Percentiles rank a stretch among this genome's conserved stretches.
These are phyloP conservation scores for Pythium brassicae DNA, from an alignment of 352 stramenopile genomes.

Conservation along the genomic window DNA sequence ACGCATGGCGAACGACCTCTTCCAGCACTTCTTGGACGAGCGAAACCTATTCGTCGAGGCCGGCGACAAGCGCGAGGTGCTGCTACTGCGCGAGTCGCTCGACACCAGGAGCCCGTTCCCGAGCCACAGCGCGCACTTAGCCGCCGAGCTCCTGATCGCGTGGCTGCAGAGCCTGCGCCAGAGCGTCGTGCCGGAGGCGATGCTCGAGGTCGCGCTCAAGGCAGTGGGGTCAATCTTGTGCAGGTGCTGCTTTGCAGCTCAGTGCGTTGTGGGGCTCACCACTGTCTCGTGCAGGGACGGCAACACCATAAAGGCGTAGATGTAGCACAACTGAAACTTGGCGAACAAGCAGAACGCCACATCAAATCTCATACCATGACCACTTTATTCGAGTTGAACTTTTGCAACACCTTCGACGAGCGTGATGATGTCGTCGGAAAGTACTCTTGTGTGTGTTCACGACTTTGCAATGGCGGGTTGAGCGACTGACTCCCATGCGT, in stretches of 20 bases:
- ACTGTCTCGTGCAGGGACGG: too few species aligned
- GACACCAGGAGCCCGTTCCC: conserved; percentile 90
- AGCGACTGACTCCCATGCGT: not conserved
- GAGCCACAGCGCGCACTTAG: conserved; percentile 82
- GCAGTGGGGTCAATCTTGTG: too few species aligned
- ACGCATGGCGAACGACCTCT: conserved; percentile 97
- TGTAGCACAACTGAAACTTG: too few species aligned
- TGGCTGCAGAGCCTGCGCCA: conserved; percentile 90
- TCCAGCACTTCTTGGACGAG: conserved; percentile 65
- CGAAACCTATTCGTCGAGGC: conserved; percentile 83
- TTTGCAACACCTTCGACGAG: not conserved
- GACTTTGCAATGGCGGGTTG: not conserved
- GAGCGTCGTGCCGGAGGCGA: conserved; percentile 84
- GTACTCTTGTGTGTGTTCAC: not conserved
- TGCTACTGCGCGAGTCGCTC: conserved; percentile 85
- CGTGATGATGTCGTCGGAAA: not conserved
- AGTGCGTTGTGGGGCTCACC: too few species aligned
- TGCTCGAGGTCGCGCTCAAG: too few species aligned
- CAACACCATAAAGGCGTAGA: too few species aligned
- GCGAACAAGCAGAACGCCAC: too few species aligned
- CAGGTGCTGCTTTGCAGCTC: too few species aligned
- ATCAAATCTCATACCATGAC: too few species aligned
- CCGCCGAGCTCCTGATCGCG: conserved; percentile 85
- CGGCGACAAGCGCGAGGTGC: conserved; percentile 61
- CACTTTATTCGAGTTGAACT: too few species aligned